Conservation (phyloP, 495 filamentous ascomycete genomes). For the Niebla homalea region DNA sequence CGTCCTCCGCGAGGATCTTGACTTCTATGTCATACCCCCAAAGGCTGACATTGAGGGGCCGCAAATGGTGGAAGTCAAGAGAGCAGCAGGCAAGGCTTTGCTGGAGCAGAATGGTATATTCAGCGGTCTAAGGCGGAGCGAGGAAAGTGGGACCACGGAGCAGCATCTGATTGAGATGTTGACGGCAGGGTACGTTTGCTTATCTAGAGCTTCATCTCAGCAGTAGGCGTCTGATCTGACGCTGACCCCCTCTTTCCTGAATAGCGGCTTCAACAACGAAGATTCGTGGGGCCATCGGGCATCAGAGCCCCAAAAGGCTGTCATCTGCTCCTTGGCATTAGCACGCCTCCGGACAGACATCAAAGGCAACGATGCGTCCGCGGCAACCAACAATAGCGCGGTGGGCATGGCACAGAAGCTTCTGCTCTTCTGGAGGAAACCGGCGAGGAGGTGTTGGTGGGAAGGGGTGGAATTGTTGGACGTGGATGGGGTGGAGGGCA, state of each 20-base stretch:
- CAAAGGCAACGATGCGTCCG: slow-evolving; percentile 49
- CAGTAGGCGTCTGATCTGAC: background rate
- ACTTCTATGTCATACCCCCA: slow-evolving; percentile 97
- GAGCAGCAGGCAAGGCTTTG: slow-evolving; percentile 75
- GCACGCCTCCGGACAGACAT: slow-evolving; percentile 88
- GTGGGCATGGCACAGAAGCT: slow-evolving; percentile 99
- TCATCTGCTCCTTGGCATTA: slow-evolving; percentile 90
- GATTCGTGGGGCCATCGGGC: slow-evolving; percentile 94
- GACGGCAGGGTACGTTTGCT: slow-evolving; percentile 70
- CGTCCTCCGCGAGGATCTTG: slow-evolving; percentile 87
- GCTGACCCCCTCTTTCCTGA: slow-evolving; percentile 8
- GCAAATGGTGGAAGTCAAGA: slow-evolving; percentile 95
- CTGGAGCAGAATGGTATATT: slow-evolving; percentile 93
- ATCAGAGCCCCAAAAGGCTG: slow-evolving; percentile 91
- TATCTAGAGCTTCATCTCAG: slow-evolving; percentile 1
- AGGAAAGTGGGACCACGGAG: slow-evolving; percentile 91
- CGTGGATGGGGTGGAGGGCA: slow-evolving; percentile 84
- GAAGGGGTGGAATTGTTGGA: slow-evolving; percentile 86
- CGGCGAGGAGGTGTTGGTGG: slow-evolving; percentile 96
- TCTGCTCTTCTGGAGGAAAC: slow-evolving; percentile 95
- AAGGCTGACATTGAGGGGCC: slow-evolving; percentile 65
- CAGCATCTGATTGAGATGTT: slow-evolving; percentile 99
- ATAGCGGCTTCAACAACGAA: slow-evolving; percentile 87
- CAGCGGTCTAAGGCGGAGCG: slow-evolving; percentile 82
- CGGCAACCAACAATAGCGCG: slow-evolving; percentile 52